These are phyloP conservation scores for Rhizopogon roseolus DNA, from an alignment of 768 basidiomycete genomes.

Conservation along the genomic window DNA sequence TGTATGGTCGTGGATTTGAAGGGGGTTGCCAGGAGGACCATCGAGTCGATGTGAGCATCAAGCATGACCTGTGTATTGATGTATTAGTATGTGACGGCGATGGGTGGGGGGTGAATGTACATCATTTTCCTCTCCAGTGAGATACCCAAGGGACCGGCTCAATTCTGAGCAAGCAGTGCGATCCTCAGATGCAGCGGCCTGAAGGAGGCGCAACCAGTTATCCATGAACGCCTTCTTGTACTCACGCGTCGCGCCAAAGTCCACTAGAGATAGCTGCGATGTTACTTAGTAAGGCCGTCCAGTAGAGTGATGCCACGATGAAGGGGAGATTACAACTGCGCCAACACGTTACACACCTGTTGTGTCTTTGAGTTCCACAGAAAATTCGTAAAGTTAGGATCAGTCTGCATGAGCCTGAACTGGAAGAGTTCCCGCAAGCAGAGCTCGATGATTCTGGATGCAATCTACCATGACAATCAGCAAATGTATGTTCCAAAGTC, in stretches of 20 bases:
- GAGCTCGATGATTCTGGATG: conserved; percentile 72
- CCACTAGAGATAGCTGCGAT: conserved; percentile 59
- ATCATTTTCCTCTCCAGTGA: conserved; percentile 84
- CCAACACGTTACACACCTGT: conserved; percentile 39
- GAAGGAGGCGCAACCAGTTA: conserved; percentile 80
- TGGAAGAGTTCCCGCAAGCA: conserved; percentile 89
- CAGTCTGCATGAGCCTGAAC: conserved; percentile 95
- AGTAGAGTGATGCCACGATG: not conserved
- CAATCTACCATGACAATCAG: conserved; percentile 54
- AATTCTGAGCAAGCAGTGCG: conserved; percentile 58
- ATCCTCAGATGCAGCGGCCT: conserved; percentile 70
- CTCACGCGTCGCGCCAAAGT: conserved; percentile 91
- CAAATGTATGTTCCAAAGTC: not conserved
- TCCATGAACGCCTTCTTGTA: conserved; percentile 88
- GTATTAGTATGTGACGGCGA: not conserved
- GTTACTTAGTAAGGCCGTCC: conserved; percentile 36
- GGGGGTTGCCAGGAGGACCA: conserved; percentile 81
- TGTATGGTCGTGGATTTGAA: conserved; percentile 64
- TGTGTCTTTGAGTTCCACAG: conserved; percentile 70
- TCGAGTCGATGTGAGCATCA: conserved; percentile 78
- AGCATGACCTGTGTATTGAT: conserved; percentile 56
- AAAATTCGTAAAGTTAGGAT: conserved; percentile 99
- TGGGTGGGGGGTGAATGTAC: conserved; percentile 30
- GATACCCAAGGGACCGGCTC: conserved; percentile 82
- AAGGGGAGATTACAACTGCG: not conserved